Evolutionary conservation across 331 rosid species (phyloP), one percentile per base, ranked within the genome.

Genomic region (Quercus phellos): DNA sequence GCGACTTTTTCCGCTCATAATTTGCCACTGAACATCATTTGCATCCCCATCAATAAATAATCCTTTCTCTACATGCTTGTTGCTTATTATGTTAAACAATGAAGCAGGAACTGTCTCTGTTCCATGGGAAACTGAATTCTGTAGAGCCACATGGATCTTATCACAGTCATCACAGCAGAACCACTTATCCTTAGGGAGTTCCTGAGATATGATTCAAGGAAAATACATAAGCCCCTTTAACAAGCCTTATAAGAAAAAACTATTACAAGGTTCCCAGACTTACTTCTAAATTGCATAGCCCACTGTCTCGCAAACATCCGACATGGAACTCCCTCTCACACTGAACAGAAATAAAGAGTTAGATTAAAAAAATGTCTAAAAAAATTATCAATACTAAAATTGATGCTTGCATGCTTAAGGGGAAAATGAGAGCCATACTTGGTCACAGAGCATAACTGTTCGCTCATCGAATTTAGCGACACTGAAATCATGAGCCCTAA

Each of bases 271-370:
- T 29, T 54, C 66, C 68, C 6, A 55, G 67, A 79, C 96, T 78
- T 87, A 95, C 99, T 81, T 91, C 80, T 82, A 95, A 84, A 86
- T 93, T 94, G 22, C 98, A 93, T 27, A 90, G 82, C 74, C 98
- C 94, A 80, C 85, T 87, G 42, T 86, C 82, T 53, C 97, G 92
- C 89, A 95, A 84, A 86, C 99, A 95, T 58, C 98, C 99, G 3
- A 95, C 99, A 69, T 95, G 99, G 70, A 88, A 95, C 90, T 95
- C 99, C 90, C 90, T 95, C 85, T 95, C 99, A 79, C 99, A 95
- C 99, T 95, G 80, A 66, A 82, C 59, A 80, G 67, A 38, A 85
- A 86, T 0, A 19, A 74, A 64, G n/a, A 19, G 73, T 50, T 14
- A 59, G 72, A 50, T 55, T 19, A 72, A 79, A 82, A 60, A 30